phyloP scores from a whole-genome alignment of 2,329 filamentous ascomycete genomes.

The Neofusicoccum umdonicola region DNA sequence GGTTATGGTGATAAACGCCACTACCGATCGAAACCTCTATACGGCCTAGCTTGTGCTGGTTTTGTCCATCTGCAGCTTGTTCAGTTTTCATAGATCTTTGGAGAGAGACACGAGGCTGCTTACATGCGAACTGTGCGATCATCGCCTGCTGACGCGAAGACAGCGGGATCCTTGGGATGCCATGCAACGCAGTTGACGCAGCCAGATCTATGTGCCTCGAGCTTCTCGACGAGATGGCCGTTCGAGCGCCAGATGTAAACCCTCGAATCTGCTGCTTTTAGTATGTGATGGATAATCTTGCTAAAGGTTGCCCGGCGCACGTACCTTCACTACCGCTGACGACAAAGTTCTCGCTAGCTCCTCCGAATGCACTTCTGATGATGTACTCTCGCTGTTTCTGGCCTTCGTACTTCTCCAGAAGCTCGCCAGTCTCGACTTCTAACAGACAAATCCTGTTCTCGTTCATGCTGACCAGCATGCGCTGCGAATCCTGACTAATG shows the following conservation, averaged over 20 bases:
- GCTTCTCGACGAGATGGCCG: constrained; percentile 69
- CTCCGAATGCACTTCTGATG: constrained; percentile 81
- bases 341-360: constrained; percentile 88
- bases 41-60: background rate
- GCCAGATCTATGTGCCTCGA: constrained; percentile 71
- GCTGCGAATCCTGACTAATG: constrained; percentile 76
- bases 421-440: constrained; percentile 68
- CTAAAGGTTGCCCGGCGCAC: constrained; percentile 19
- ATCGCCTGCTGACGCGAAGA: constrained; percentile 91
- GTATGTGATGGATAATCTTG: background rate
- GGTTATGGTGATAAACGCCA: background rate
- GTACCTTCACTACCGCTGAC: constrained; percentile 87
- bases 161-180: constrained; percentile 77
- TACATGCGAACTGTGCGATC: constrained; percentile 83
- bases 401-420: constrained; percentile 73
- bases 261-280: constrained; percentile 53
- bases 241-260: constrained; percentile 92
- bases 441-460: constrained; percentile 76
- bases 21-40: constrained; percentile 6
- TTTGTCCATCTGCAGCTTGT: background rate
- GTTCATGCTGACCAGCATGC: constrained; percentile 78
- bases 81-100: background rate
- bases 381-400: constrained; percentile 73
- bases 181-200: constrained; percentile 85
- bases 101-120: background rate